Base-by-base conservation (phyloP, 805 yeast genomes). In the Candida patagonica region DNA sequence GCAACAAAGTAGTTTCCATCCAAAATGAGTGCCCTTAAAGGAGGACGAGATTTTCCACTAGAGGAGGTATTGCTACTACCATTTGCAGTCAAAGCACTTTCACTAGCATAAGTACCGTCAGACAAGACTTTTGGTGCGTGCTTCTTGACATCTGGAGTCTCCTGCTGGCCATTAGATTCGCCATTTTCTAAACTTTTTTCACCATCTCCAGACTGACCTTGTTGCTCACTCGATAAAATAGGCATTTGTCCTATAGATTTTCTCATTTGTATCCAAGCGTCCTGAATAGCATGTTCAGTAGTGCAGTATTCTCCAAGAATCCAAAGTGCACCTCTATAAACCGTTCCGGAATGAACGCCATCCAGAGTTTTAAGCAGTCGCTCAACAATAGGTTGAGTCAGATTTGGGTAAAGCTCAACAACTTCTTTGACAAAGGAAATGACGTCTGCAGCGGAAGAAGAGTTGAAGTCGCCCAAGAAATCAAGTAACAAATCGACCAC, bases 41-140 rank as follows among this genome's bases (percentile, higher is more conserved):
- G 85, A 22, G 88, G 85, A 44, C 59, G 47, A 32, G 57, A 54
- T 12, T 51, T 48, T 35, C 52, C 49, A 5, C 58, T 60, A n/a
- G 59, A 58, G 16, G 66, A 64, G 22, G 63, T 64, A n/a, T 40
- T 35, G 4, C 42, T 41, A 15, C 40, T 46, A 6, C 51, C 47
- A 10, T 43, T 34, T 16, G 54, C 53, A 12, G 81, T 81, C 42
- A 80, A 63, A 0, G 95, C 92, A 47, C 77, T 76, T 63, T 92
- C 98, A 30, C 96, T 84, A 22, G 98, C 98, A 62, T 92, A 92
- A 0, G 99, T 92, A 52, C 99, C 99, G 65, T 92, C 99, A n/a
- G 98, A 95, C 49, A 92, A 71, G 43, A 92, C 80, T 44, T 81
- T 79, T 16, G 96, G 96, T 33, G 84, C 84, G 27, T 49, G 47